Evolutionary conservation across 164 flowering plant species (phyloP).

Genomic region (Nelumbo lutea): DNA sequence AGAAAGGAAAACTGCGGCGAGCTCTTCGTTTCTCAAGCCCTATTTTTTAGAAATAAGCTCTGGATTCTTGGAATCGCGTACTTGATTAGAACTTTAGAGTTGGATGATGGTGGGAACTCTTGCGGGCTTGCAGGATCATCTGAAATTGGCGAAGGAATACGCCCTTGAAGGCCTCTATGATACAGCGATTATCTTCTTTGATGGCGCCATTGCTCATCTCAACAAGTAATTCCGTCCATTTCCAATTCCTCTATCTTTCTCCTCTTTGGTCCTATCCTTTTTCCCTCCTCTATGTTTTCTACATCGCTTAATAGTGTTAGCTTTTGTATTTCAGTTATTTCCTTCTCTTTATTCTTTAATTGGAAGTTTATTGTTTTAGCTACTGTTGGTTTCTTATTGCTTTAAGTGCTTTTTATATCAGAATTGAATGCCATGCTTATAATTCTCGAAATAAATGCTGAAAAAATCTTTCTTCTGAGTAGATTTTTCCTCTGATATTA

Average conservation of each 20-base stretch:
- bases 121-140: slow-evolving; percentile 80
- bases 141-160: slow-evolving; percentile 89
- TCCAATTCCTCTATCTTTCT: slow-evolving; percentile 1
- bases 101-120: slow-evolving; percentile 54
- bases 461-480: not conserved
- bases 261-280: not conserved
- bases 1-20: not conserved
- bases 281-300: not conserved
- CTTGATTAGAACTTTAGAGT: slow-evolving; percentile 7
- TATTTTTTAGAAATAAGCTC: not conserved
- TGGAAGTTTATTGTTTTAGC: not conserved
- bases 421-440: not conserved
- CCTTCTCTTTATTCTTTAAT: not conserved
- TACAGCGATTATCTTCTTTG: slow-evolving; percentile 93
- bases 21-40: not conserved
- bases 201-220: slow-evolving; percentile 98
- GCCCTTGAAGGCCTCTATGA: slow-evolving; percentile 93
- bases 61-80: not conserved
- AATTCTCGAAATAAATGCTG: not conserved
- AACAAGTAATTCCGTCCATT: slow-evolving; percentile 54
- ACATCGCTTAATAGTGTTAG: not conserved
- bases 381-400: not conserved
- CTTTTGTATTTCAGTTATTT: not conserved
- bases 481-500: not conserved
- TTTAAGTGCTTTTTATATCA: not conserved